Evolutionary conservation across 2,329 filamentous ascomycete genomes (phyloP).

Genomic region (Penicillium capsulatum): DNA sequence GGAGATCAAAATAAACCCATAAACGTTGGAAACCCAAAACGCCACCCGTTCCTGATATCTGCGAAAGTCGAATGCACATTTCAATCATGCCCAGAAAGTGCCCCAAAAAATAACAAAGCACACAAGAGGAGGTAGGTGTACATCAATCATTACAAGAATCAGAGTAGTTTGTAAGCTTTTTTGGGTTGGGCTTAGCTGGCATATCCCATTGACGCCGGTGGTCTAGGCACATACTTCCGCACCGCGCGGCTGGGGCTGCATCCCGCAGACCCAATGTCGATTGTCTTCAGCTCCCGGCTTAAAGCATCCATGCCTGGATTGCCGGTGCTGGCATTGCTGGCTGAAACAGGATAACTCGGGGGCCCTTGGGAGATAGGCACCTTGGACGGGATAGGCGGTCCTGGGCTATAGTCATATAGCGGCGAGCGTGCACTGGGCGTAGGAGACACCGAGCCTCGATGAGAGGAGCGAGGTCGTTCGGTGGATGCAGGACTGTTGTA

Average conservation of each 20-base stretch:
- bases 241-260: conserved; percentile 30
- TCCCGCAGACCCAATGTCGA: conserved; percentile 44
- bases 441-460: conserved; percentile 31
- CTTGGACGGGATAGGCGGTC: conserved; percentile 43
- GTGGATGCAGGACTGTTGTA: conserved; percentile 26
- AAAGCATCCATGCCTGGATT: conserved; percentile 45
- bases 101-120: conserved; percentile 2
- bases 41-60: conserved; percentile 5
- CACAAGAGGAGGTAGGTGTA: conserved; percentile 11
- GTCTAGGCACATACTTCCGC: conserved; percentile 31
- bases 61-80: conserved; percentile 8
- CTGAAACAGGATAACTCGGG: conserved; percentile 28
- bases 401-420: conserved; percentile 31
- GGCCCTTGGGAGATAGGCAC: conserved; percentile 36
- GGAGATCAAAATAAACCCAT: no score
- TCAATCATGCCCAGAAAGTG: conserved; percentile 1
- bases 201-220: conserved; percentile 28
- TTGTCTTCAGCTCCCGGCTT: conserved; percentile 54
- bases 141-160: conserved; percentile 18
- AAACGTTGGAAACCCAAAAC: no score
- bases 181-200: no score
- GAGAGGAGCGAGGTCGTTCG: conserved; percentile 21
- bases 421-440: conserved; percentile 26
- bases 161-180: conserved; percentile 5
- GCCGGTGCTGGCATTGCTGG: conserved; percentile 23